phyloP scores from a whole-genome alignment of 306 rosid genomes.

The Vigna unguiculata region DNA sequence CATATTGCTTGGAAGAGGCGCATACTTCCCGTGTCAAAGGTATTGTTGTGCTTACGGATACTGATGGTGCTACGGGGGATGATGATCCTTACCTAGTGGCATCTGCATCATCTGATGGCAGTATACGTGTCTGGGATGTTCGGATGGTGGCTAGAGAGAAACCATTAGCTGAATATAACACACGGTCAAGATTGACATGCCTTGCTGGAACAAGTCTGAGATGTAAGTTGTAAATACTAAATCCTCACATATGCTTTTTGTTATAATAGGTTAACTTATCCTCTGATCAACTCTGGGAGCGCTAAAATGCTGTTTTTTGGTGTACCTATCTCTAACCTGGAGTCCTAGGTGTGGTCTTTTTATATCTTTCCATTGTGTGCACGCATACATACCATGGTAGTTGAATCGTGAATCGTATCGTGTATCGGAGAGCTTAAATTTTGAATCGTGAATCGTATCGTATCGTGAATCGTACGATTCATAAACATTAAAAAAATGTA shows the following conservation, averaged over 20 bases:
- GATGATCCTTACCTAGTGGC: constrained; percentile 80
- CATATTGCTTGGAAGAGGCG: constrained; percentile 78
- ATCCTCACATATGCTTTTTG: background rate
- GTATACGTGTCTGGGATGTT: constrained; percentile 91
- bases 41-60: constrained; percentile 63
- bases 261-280: no score
- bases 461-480: no score
- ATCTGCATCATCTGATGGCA: constrained; percentile 90
- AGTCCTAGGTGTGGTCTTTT: no score
- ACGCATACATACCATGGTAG: no score
- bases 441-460: no score
- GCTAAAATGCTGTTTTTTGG: no score
- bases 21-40: constrained; percentile 87
- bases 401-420: no score
- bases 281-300: no score
- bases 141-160: constrained; percentile 76
- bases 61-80: constrained; percentile 50
- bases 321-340: no score
- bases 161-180: constrained; percentile 81
- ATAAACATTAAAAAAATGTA: no score
- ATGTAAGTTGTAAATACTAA: constrained; percentile 56
- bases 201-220: constrained; percentile 85
- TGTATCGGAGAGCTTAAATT: no score
- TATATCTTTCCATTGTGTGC: no score
- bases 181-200: constrained; percentile 85